Evolutionary conservation across 202 grass and related monocot species (phyloP).

Genomic region (Bolboschoenoplectus hybrid): DNA sequence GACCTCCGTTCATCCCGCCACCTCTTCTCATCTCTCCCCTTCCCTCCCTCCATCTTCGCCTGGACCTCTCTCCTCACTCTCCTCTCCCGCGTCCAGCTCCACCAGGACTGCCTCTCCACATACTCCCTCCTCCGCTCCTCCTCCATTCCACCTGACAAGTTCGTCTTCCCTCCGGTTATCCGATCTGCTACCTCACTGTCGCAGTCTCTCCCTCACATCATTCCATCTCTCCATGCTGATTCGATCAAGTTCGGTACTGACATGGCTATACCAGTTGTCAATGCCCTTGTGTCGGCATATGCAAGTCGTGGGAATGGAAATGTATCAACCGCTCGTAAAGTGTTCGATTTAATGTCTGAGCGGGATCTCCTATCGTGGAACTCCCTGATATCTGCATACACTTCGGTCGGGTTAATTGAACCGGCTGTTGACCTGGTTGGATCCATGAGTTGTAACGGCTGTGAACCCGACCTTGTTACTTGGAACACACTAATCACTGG

Average conservation of each 20-base stretch:
- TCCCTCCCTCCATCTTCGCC: conserved; percentile 30
- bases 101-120: conserved; percentile 20
- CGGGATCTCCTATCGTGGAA: conserved; percentile 63
- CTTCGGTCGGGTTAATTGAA: neutral
- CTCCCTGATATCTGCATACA: conserved; percentile 45
- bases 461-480: conserved; percentile 44
- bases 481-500: conserved; percentile 50
- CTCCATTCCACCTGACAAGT: conserved; percentile 24
- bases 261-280: conserved; percentile 54
- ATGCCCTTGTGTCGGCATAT: conserved; percentile 71
- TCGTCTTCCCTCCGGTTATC: conserved; percentile 39
- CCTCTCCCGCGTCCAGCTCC: conserved; percentile 14
- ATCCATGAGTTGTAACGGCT: conserved; percentile 36
- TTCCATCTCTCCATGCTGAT: conserved; percentile 56
- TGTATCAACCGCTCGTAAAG: conserved; percentile 42
- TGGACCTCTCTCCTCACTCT: conserved; percentile 27
- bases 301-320: conserved; percentile 33
- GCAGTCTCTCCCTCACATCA: neutral
- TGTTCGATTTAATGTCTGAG: conserved; percentile 46
- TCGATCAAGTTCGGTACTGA: conserved; percentile 58
- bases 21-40: conserved; percentile 31
- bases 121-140: conserved; percentile 37
- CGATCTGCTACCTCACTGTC: conserved; percentile 26
- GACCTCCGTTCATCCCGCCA: conserved; percentile 24
- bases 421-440: conserved; percentile 6